Percentiles rank a stretch among this genome's conserved stretches.
Conservation (phyloP, 75 land plant species). For the Azolla pinnata region DNA sequence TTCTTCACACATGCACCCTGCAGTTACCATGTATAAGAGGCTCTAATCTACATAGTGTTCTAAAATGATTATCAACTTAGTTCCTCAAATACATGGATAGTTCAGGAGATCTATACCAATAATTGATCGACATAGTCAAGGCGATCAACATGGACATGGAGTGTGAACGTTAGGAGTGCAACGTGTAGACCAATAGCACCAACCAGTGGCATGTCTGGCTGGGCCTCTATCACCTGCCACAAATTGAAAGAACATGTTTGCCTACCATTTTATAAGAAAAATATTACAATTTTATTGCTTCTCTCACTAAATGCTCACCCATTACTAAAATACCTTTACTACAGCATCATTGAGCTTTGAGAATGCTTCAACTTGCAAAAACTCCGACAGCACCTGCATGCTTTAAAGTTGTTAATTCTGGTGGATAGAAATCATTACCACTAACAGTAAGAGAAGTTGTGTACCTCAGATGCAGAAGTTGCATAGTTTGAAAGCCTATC, state of each 20-base stretch:
- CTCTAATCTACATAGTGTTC: background rate
- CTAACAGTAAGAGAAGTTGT: background rate
- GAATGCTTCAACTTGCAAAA: conserved; percentile 96
- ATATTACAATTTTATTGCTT: background rate
- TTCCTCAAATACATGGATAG: too few species aligned
- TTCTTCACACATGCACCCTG: conserved; percentile 95
- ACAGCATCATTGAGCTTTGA: conserved; percentile 74
- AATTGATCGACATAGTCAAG: conserved; percentile 96
- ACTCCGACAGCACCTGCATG: conserved; percentile 31
- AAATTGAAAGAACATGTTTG: too few species aligned
- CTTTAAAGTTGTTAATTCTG: background rate
- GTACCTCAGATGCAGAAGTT: conserved; percentile 71
- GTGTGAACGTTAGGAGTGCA: conserved; percentile 78
- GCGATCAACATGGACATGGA: conserved; percentile 93
- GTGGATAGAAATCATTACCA: too few species aligned
- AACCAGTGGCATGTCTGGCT: conserved; percentile 83
- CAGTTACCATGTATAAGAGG: background rate
- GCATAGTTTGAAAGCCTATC: conserved; percentile 96
- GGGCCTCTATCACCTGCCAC: conserved; percentile 82
- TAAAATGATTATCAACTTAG: background rate
- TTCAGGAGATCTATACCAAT: too few species aligned
- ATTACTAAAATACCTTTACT: conserved; percentile 44
- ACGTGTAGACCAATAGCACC: conserved; percentile 78
- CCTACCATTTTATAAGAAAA: background rate
- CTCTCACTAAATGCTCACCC: background rate